phyloP scores from a whole-genome alignment of 768 basidiomycete genomes.

The Lactifluus volemus region DNA sequence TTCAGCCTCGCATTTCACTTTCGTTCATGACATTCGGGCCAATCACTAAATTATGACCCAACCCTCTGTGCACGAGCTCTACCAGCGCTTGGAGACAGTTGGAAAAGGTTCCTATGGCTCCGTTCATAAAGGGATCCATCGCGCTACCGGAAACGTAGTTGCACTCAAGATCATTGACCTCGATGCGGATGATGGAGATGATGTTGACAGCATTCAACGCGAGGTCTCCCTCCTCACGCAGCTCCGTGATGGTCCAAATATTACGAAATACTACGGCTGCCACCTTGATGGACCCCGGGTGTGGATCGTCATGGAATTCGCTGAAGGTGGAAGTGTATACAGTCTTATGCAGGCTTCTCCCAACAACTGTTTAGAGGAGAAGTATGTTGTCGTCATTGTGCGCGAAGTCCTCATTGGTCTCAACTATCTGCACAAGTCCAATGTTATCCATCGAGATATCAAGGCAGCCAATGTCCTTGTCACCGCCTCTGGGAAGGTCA shows the following conservation, averaged over 20 bases:
- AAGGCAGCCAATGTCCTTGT: slow-evolving; percentile 97
- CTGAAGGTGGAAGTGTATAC: slow-evolving; percentile 88
- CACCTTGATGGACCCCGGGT: slow-evolving; percentile 91
- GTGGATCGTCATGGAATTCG: slow-evolving; percentile 99
- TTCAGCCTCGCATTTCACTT: neutral
- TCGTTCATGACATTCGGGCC: neutral
- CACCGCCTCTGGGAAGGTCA: slow-evolving; percentile 79
- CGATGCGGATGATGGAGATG: slow-evolving; percentile 85
- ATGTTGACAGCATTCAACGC: slow-evolving; percentile 92
- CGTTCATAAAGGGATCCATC: slow-evolving; percentile 85
- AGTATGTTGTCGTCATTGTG: slow-evolving; percentile 77
- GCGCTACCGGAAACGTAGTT: slow-evolving; percentile 78
- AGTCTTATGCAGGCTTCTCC: slow-evolving; percentile 86
- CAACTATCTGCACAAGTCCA: slow-evolving; percentile 84
- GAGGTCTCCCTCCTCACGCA: slow-evolving; percentile 91
- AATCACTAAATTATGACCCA: slow-evolving; percentile 31
- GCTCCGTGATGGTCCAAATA: slow-evolving; percentile 80
- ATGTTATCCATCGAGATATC: slow-evolving; percentile 95
- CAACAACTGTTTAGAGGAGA: slow-evolving; percentile 75
- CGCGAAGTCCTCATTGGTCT: slow-evolving; percentile 85
- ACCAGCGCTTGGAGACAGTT: slow-evolving; percentile 81
- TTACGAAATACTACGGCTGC: slow-evolving; percentile 96
- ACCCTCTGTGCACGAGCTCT: slow-evolving; percentile 67
- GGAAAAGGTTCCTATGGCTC: slow-evolving; percentile 96
- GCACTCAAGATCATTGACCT: slow-evolving; percentile 99